A percentile compares a stretch with the other conserved stretches of the same genome.
Conservation (phyloP, 2,329 filamentous ascomycete genomes). For the Alternaria alternata region DNA sequence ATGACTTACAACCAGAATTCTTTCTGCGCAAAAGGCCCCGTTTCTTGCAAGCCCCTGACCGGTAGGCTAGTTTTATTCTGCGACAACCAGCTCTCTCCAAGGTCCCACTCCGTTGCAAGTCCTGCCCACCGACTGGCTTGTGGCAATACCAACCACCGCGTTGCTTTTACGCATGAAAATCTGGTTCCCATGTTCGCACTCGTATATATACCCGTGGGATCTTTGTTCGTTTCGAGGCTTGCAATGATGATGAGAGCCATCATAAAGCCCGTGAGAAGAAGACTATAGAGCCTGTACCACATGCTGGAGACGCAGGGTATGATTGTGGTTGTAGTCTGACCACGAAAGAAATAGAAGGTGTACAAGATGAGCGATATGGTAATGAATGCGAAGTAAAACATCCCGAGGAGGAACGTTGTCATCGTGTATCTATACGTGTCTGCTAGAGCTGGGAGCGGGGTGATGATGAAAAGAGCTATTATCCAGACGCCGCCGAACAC, state of each 20-base stretch:
- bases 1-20: neutral
- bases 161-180: neutral
- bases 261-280: conserved; percentile 11
- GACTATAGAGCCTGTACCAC: conserved; percentile 25
- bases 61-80: neutral
- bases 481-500: neutral
- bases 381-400: neutral
- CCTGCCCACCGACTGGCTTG: neutral
- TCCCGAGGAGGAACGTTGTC: neutral
- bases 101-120: neutral
- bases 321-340: conserved; percentile 19
- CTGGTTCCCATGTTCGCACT: neutral
- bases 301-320: conserved; percentile 18
- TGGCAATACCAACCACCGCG: neutral
- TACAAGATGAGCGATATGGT: neutral
- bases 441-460: rapidly evolving
- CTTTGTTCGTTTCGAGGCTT: conserved; percentile 17
- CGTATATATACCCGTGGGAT: neutral
- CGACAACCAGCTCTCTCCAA: neutral
- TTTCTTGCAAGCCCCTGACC: neutral
- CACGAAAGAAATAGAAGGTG: conserved; percentile 12
- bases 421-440: neutral
- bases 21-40: neutral
- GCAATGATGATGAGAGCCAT: conserved; percentile 12
- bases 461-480: neutral